These are phyloP conservation scores for Penicillium parvum DNA, from an alignment of 495 filamentous ascomycete species.

Conservation along the genomic window DNA sequence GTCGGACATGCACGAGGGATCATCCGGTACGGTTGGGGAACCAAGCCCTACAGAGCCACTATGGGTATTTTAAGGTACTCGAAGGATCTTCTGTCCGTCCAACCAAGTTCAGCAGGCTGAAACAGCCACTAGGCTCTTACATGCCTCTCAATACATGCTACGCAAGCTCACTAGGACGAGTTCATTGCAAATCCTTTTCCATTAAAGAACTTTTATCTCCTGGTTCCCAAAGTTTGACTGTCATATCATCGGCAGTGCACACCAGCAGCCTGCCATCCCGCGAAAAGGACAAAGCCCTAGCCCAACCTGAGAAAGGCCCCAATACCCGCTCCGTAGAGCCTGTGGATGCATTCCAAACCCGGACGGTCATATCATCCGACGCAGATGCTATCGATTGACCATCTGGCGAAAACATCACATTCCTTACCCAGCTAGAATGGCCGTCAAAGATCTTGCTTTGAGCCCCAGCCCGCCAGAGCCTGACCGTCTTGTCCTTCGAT, in stretches of 20 bases:
- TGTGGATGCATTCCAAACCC: constrained; percentile 16
- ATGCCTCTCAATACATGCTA: no score
- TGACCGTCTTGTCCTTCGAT: constrained; percentile 4
- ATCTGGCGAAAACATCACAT: constrained; percentile 17
- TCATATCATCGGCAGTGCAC: background rate
- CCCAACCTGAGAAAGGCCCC: background rate
- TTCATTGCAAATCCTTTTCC: no score
- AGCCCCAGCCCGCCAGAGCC: constrained; percentile 6
- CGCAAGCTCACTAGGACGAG: no score
- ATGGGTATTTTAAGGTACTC: no score
- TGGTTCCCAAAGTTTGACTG: background rate
- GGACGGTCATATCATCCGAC: constrained; percentile 12
- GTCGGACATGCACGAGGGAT: no score
- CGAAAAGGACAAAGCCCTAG: background rate
- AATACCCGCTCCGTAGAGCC: constrained; percentile 1
- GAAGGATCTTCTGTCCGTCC: no score
- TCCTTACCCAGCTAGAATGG: constrained; percentile 7
- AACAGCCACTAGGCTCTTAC: no score
- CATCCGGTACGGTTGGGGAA: no score
- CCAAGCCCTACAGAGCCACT: no score
- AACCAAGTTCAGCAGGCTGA: no score
- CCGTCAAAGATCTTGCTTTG: constrained; percentile 4
- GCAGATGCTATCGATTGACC: constrained; percentile 14
- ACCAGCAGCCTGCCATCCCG: background rate
- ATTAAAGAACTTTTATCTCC: no score